These are phyloP conservation scores for Spergularia bocconei DNA, from an alignment of 148 eudicot species.

Conservation along the genomic window DNA sequence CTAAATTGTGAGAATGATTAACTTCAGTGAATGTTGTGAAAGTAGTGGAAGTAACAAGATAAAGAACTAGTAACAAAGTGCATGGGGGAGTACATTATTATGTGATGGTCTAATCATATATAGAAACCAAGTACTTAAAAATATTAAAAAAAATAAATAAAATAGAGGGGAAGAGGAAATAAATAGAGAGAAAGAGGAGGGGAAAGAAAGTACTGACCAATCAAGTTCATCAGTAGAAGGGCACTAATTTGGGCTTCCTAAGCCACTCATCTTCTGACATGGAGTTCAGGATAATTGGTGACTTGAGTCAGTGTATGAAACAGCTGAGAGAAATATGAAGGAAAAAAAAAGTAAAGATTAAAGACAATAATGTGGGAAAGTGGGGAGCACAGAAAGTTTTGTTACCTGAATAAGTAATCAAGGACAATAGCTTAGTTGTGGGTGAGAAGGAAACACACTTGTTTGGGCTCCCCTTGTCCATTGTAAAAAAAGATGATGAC, in stretches of 20 bases:
- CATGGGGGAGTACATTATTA: neutral
- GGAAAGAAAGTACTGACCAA: neutral
- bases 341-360: neutral
- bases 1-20: neutral
- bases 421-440: constrained; percentile 22
- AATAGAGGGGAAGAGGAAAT: neutral
- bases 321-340: neutral
- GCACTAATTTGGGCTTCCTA: constrained; percentile 30
- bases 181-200: neutral
- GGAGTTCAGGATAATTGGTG: constrained; percentile 16
- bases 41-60: neutral
- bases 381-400: constrained; percentile 17
- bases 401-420: constrained; percentile 26
- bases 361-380: constrained; percentile 22
- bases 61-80: constrained; percentile 10
- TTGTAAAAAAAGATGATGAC: too few species aligned
- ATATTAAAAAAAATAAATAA: neutral
- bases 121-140: constrained; percentile 9
- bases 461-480: constrained; percentile 4
- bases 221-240: constrained; percentile 24
- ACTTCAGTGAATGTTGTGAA: neutral
- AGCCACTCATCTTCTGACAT: constrained; percentile 63
- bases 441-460: constrained; percentile 25
- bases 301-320: constrained; percentile 4
- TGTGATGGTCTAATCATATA: constrained; percentile 12